Conservation (phyloP, 805 yeast species). For the Tetrapisispora pingtungensis region DNA sequence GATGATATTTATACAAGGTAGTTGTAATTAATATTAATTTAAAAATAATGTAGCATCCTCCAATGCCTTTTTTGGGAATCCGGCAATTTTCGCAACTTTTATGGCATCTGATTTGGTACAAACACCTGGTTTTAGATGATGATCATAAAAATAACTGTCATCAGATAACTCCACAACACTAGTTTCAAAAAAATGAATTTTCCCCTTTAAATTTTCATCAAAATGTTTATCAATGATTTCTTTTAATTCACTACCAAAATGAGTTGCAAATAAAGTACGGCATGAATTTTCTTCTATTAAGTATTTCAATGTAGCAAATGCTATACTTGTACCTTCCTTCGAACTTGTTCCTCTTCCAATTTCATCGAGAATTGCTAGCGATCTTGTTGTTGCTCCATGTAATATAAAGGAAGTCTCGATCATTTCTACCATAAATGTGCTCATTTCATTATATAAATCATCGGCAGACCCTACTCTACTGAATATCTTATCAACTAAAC, state of each 20-base stretch:
- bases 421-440: constrained; percentile 95
- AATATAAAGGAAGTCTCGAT: constrained; percentile 67
- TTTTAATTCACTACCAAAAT: constrained; percentile 54
- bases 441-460: constrained; percentile 63
- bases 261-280: constrained; percentile 82
- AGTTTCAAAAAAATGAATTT: constrained; percentile 16
- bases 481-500: constrained; percentile 68
- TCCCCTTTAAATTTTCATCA: constrained; percentile 13
- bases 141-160: constrained; percentile 33
- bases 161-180: constrained; percentile 22
- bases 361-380: constrained; percentile 77
- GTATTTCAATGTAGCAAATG: constrained; percentile 61
- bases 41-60: constrained; percentile 33
- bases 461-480: constrained; percentile 82
- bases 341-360: constrained; percentile 87
- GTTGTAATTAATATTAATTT: not conserved
- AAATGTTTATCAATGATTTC: constrained; percentile 29
- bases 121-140: constrained; percentile 55
- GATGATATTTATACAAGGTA: not conserved
- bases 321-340: constrained; percentile 74
- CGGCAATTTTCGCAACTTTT: constrained; percentile 67
- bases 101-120: constrained; percentile 67
- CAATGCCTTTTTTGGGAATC: constrained; percentile 58
- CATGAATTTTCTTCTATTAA: constrained; percentile 47
- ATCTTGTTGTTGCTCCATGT: constrained; percentile 50